A percentile compares a stretch with the other conserved stretches of the same genome.
These are phyloP conservation scores for Penicillium sp. DNA, from an alignment of 2,329 filamentous ascomycete genomes.

Conservation along the genomic window DNA sequence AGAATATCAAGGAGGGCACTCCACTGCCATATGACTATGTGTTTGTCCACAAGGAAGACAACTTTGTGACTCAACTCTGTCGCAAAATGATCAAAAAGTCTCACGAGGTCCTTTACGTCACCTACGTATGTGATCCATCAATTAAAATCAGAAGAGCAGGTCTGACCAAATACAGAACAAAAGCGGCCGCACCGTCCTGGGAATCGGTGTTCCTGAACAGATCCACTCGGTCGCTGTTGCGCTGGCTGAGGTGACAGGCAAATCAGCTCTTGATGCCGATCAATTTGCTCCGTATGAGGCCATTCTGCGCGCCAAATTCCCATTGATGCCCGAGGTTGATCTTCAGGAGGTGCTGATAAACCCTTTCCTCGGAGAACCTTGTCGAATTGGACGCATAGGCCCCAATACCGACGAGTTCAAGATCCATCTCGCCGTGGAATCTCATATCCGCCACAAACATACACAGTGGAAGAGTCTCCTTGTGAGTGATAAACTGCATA, in stretches of 20 bases:
- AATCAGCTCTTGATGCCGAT: no score
- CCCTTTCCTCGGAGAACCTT: conserved; percentile 39
- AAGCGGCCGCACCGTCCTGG: no score
- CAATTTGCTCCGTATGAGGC: no score
- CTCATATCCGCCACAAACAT: conserved; percentile 41
- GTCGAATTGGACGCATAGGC: conserved; percentile 37
- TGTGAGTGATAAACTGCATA: conserved; percentile 19
- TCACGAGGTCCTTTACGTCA: conserved; percentile 29
- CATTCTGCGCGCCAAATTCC: conserved; percentile 34
- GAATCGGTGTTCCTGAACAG: no score
- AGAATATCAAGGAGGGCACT: conserved; percentile 31
- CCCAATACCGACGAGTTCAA: conserved; percentile 31
- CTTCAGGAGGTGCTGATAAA: conserved; percentile 33
- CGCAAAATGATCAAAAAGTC: conserved; percentile 34
- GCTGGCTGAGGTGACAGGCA: no score
- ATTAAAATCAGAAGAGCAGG: no score
- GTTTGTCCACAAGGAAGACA: conserved; percentile 41
- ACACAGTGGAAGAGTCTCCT: conserved; percentile 39
- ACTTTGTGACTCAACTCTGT: conserved; percentile 42
- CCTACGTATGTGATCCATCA: no score
- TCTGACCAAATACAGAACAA: no score
- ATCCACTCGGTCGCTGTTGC: no score
- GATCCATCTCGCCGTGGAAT: conserved; percentile 38
- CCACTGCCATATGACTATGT: conserved; percentile 31
- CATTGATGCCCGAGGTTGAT: conserved; percentile 33